A percentile compares a stretch with the other conserved stretches of the same genome.
Conservation (phyloP, 164 flowering plant species). For the Stephania cephalantha region DNA sequence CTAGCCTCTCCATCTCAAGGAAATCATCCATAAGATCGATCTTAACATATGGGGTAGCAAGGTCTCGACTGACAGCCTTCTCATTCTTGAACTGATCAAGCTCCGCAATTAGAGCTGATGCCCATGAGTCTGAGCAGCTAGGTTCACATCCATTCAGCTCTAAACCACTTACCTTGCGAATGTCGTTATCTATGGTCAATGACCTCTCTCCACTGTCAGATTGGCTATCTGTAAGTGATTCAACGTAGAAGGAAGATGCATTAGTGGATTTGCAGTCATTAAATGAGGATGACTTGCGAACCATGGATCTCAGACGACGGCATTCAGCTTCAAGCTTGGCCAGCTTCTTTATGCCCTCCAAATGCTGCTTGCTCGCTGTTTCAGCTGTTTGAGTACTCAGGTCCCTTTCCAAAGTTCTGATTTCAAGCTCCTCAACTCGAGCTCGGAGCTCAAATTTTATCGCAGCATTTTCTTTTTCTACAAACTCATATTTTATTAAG, state of each 20-base stretch:
- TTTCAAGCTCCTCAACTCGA: constrained; percentile 54
- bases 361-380: constrained; percentile 77
- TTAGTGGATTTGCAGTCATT: constrained; percentile 38
- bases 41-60: constrained; percentile 29
- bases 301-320: constrained; percentile 47
- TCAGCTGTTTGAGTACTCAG: constrained; percentile 88
- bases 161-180: constrained; percentile 20
- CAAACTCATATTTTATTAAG: constrained; percentile 31
- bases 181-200: constrained; percentile 32
- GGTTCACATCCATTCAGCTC: constrained; percentile 34
- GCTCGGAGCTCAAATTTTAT: constrained; percentile 49
- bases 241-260: constrained; percentile 46
- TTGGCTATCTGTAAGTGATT: constrained; percentile 65
- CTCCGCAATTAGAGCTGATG: constrained; percentile 61
- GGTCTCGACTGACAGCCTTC: constrained; percentile 28
- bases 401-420: constrained; percentile 76
- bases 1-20: constrained; percentile 90
- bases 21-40: constrained; percentile 91
- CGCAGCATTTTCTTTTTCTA: constrained; percentile 55
- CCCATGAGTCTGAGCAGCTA: constrained; percentile 53
- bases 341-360: constrained; percentile 75
- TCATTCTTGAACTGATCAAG: constrained; percentile 59
- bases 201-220: constrained; percentile 65
- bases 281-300: constrained; percentile 30
- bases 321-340: constrained; percentile 88